phyloP scores from a whole-genome alignment of 345 rosid genomes.

The Lagerstroemia speciosa region DNA sequence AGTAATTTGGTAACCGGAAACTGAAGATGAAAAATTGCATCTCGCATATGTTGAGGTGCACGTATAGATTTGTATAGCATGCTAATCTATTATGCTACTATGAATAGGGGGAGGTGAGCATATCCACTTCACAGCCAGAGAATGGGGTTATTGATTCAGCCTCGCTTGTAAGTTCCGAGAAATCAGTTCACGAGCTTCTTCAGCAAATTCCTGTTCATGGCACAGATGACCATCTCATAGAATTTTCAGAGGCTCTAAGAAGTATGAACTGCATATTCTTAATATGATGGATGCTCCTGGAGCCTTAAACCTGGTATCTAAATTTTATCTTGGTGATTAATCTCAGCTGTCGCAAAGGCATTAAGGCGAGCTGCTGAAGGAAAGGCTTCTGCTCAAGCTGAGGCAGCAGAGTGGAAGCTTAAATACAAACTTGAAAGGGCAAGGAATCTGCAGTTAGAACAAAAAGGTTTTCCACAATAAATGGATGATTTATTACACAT shows the following conservation, averaged over 20 bases:
- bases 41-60: neutral
- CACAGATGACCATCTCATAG: conserved; percentile 79
- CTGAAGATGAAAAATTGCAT: neutral
- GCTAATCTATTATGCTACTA: conserved; percentile 28
- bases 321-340: neutral
- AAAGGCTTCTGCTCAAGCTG: conserved; percentile 94
- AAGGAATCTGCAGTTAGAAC: conserved; percentile 37
- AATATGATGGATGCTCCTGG: neutral
- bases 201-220: conserved; percentile 70
- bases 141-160: conserved; percentile 42
- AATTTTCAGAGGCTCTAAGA: conserved; percentile 92
- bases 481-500: neutral
- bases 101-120: conserved; percentile 44
- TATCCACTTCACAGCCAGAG: conserved; percentile 31
- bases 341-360: conserved; percentile 94
- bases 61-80: neutral
- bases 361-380: conserved; percentile 93
- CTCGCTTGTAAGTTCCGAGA: conserved; percentile 60
- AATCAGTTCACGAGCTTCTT: conserved; percentile 82
- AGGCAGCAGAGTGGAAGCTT: conserved; percentile 98
- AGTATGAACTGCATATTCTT: conserved; percentile 32
- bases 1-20: neutral
- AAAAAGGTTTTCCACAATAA: conserved; percentile 43
- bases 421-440: conserved; percentile 77
- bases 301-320: neutral